phyloP scores from a whole-genome alignment of 2,329 filamentous ascomycete genomes.

The Sclerotinia subarctica region DNA sequence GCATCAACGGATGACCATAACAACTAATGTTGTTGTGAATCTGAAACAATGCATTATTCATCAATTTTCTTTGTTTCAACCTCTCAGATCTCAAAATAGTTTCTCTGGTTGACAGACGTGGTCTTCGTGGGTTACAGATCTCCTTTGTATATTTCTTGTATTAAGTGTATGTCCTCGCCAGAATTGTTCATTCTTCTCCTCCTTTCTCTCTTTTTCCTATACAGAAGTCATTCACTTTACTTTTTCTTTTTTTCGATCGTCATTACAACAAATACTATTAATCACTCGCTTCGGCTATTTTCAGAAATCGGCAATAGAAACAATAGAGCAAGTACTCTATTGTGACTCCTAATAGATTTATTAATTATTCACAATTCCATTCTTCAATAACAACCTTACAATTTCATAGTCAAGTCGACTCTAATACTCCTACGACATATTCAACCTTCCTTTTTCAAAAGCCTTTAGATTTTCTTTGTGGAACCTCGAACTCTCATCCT shows the following conservation, averaged over 20 bases:
- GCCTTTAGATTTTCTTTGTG: neutral
- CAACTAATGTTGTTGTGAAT: neutral
- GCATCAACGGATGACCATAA: neutral
- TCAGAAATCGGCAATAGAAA: slow-evolving; percentile 11
- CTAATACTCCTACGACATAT: slow-evolving; percentile 2
- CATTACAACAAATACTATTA: neutral
- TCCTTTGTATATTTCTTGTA: neutral
- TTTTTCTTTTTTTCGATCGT: slow-evolving; percentile 6
- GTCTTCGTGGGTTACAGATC: neutral
- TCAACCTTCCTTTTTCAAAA: neutral
- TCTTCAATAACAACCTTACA: neutral
- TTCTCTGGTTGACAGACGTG: neutral
- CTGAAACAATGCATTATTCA: slow-evolving; percentile 7
- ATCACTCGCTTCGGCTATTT: neutral
- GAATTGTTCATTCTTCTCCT: neutral
- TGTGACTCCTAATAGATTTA: slow-evolving; percentile 6
- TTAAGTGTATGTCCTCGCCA: slow-evolving; percentile 3
- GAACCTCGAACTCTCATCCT: slow-evolving; percentile 1
- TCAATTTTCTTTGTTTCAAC: neutral
- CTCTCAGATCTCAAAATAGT: slow-evolving; percentile 13
- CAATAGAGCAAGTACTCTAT: slow-evolving; percentile 16
- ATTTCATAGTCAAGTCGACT: slow-evolving; percentile 14
- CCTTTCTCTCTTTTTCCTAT: neutral
- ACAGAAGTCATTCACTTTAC: slow-evolving; percentile 9
- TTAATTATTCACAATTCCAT: slow-evolving; percentile 13